Conservation (phyloP, 352 stramenopile species). For the Pythium graminicola region DNA sequence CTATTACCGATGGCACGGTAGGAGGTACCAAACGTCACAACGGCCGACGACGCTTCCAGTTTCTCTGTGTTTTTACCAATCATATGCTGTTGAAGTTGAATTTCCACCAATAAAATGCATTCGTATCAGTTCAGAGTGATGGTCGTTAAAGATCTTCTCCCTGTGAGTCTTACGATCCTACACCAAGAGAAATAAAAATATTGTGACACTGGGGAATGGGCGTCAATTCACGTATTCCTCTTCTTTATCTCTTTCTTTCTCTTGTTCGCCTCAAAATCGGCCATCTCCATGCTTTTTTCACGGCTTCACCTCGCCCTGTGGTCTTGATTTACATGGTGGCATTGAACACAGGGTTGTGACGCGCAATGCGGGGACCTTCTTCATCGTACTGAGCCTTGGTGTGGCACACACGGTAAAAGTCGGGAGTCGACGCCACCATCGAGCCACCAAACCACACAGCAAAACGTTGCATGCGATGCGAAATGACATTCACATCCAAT, state of each 20-base stretch:
- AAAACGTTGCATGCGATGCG: conserved; percentile 92
- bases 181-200: too few relatives aligned
- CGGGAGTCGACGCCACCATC: conserved; percentile 91
- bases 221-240: too few relatives aligned
- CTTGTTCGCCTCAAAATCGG: neutral
- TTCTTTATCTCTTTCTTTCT: neutral
- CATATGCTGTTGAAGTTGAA: conserved; percentile 2
- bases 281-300: neutral
- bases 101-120: conserved; percentile 15
- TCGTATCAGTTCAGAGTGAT: conserved; percentile 10
- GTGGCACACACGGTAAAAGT: conserved; percentile 95
- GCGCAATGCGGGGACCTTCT: conserved; percentile 91
- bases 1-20: too few relatives aligned
- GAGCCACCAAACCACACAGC: conserved; percentile 93
- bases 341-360: conserved; percentile 94
- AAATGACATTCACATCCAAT: conserved; percentile 93
- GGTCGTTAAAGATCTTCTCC: too few relatives aligned
- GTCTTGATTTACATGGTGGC: conserved; percentile 79
- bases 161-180: too few relatives aligned
- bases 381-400: conserved; percentile 96
- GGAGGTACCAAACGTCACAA: neutral
- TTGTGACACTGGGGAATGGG: neutral
- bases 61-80: conserved; percentile 6
- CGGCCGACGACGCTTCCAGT: conserved; percentile 1
- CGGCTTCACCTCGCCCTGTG: neutral